Conservation (phyloP, 176 grass and related monocot species). For the Olyra latifolia region DNA sequence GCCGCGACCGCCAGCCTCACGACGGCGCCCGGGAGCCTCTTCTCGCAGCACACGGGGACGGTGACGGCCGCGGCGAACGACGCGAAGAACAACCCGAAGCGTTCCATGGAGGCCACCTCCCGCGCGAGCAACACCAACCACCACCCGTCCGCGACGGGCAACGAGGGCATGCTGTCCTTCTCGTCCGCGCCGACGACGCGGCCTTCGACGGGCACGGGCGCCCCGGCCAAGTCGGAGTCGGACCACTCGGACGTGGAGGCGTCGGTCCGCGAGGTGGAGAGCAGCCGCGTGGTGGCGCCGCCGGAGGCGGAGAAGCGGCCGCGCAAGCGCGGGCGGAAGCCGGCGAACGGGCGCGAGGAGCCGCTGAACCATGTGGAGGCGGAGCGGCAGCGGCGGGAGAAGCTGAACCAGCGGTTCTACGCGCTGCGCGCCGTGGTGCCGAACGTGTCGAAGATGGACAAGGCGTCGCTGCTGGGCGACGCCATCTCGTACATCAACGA, state of each 20-base stretch:
- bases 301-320: slow-evolving; percentile 90
- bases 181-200: slow-evolving; percentile 57
- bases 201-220: slow-evolving; percentile 49
- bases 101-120: slow-evolving; percentile 81
- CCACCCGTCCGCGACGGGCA: slow-evolving; percentile 35
- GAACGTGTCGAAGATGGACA: slow-evolving; percentile 99
- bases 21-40: slow-evolving; percentile 58
- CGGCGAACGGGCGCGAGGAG: slow-evolving; percentile 94
- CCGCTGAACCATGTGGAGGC: slow-evolving; percentile 96
- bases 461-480: slow-evolving; percentile 91
- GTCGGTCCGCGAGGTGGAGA: slow-evolving; percentile 86
- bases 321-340: slow-evolving; percentile 88
- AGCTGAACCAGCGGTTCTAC: slow-evolving; percentile 99
- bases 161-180: slow-evolving; percentile 95
- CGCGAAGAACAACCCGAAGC: slow-evolving; percentile 56
- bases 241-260: slow-evolving; percentile 93
- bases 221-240: slow-evolving; percentile 69
- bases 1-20: slow-evolving; percentile 45
- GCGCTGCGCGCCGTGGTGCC: slow-evolving; percentile 92
- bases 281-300: slow-evolving; percentile 68
- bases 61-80: slow-evolving; percentile 39
- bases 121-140: slow-evolving; percentile 78
- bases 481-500: slow-evolving; percentile 97
- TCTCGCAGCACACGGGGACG: slow-evolving; percentile 66
- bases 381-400: slow-evolving; percentile 92